Conservation (phyloP, 805 yeast genomes). For the Teunomyces funiuensis region DNA sequence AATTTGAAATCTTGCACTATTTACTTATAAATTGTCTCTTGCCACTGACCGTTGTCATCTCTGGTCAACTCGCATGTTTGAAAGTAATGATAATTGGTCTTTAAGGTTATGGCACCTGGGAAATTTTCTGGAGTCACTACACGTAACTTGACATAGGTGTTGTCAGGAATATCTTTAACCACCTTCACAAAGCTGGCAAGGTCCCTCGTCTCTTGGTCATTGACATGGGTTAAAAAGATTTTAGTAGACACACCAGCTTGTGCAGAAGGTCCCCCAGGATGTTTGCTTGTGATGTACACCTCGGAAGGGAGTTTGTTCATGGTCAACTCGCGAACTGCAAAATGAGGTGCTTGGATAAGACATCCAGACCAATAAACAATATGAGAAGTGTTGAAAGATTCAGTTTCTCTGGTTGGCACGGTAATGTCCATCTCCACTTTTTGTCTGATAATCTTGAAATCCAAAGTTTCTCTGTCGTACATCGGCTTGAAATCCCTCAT, state of each 20-base stretch:
- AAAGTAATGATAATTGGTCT: constrained; percentile 87
- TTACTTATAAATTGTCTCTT: constrained; percentile 39
- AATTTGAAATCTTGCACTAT: background rate
- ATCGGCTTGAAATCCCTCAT: constrained; percentile 64
- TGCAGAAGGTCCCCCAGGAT: constrained; percentile 82
- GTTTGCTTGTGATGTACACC: constrained; percentile 76
- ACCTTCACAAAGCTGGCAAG: constrained; percentile 64
- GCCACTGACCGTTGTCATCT: constrained; percentile 43
- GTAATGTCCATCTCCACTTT: constrained; percentile 59
- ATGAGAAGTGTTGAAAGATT: constrained; percentile 58
- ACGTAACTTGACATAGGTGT: constrained; percentile 77
- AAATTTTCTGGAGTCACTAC: constrained; percentile 82
- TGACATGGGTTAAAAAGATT: constrained; percentile 85
- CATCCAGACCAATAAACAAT: constrained; percentile 84
- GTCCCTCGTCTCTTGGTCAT: constrained; percentile 70
- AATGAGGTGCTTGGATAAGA: constrained; percentile 84
- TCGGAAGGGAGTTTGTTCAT: constrained; percentile 74
- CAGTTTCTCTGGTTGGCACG: constrained; percentile 65
- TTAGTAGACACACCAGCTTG: constrained; percentile 79
- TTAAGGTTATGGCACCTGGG: constrained; percentile 81
- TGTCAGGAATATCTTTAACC: constrained; percentile 72
- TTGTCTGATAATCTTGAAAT: constrained; percentile 69
- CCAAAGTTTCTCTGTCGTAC: constrained; percentile 42
- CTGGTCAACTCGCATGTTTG: constrained; percentile 65
- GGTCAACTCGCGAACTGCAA: constrained; percentile 77